Conservation (phyloP, 306 rosid genomes). For the Quercus cerris region DNA sequence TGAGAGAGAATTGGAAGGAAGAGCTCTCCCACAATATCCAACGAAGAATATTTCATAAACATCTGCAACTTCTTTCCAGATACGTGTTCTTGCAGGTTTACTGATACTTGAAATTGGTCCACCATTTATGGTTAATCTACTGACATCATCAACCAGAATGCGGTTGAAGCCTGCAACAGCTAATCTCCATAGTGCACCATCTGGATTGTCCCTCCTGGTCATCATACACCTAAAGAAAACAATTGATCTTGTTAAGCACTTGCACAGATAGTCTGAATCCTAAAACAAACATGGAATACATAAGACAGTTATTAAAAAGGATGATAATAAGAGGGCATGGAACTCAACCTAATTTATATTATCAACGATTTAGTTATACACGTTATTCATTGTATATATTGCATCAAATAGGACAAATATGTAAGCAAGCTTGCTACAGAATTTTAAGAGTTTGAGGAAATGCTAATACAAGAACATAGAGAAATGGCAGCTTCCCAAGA, state of each 20-base stretch:
- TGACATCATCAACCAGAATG: slow-evolving; percentile 59
- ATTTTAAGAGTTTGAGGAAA: too few relatives aligned
- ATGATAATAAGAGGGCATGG: background rate
- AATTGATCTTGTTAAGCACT: slow-evolving; percentile 17
- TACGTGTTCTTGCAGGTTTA: slow-evolving; percentile 68
- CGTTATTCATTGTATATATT: background rate
- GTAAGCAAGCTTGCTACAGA: too few relatives aligned
- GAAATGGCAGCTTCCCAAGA: too few relatives aligned
- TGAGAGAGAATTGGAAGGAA: slow-evolving; percentile 76
- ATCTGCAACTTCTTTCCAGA: slow-evolving; percentile 97
- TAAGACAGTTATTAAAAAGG: background rate
- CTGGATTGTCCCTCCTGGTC: slow-evolving; percentile 92
- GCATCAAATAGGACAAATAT: background rate
- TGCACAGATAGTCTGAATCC: background rate
- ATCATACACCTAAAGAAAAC: slow-evolving; percentile 76
- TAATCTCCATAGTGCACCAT: slow-evolving; percentile 86
- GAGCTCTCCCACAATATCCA: slow-evolving; percentile 95
- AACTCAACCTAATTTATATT: background rate
- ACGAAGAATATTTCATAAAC: slow-evolving; percentile 89
- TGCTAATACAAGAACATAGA: too few relatives aligned
- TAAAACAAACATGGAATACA: slow-evolving; percentile 5
- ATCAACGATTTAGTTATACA: background rate
- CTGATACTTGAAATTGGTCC: slow-evolving; percentile 50
- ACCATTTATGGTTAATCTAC: slow-evolving; percentile 31
- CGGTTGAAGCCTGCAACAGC: slow-evolving; percentile 75